Conservation (phyloP, 2,329 filamentous ascomycete species). For the Monosporascus sp. region DNA sequence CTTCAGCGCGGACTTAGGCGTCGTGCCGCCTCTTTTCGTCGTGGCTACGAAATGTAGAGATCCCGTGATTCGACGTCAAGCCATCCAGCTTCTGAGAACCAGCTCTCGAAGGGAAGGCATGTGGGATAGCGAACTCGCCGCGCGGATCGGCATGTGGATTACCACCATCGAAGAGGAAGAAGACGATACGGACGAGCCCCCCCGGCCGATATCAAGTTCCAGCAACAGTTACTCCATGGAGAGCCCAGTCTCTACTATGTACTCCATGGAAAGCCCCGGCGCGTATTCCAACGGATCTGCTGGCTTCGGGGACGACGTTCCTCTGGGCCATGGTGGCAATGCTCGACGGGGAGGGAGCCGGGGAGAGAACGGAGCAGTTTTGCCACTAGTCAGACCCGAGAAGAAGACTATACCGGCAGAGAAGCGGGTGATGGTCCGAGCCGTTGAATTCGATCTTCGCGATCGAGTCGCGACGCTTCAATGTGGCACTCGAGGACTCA, state of each 20-base stretch:
- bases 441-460: constrained; percentile 52
- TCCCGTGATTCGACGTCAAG: constrained; percentile 49
- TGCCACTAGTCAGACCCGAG: constrained; percentile 12
- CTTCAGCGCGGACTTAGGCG: constrained; percentile 60
- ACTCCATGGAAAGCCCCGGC: constrained; percentile 17
- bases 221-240: constrained; percentile 18
- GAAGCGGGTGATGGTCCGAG: constrained; percentile 50
- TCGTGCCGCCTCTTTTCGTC: constrained; percentile 60
- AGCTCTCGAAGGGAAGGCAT: constrained; percentile 61
- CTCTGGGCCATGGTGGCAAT: constrained; percentile 39
- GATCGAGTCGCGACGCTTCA: constrained; percentile 43
- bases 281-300: constrained; percentile 22
- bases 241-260: neutral
- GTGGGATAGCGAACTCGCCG: constrained; percentile 61
- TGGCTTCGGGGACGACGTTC: constrained; percentile 29
- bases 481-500: constrained; percentile 50
- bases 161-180: constrained; percentile 46
- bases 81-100: constrained; percentile 55
- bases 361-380: constrained; percentile 16
- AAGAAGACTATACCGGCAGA: constrained; percentile 41
- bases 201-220: constrained; percentile 23
- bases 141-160: constrained; percentile 51
- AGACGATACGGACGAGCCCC: constrained; percentile 27
- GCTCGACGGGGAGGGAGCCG: constrained; percentile 33
- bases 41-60: constrained; percentile 64